phyloP scores from a whole-genome alignment of 163 green algal genomes.

The Scenedesmus sp. region DNA sequence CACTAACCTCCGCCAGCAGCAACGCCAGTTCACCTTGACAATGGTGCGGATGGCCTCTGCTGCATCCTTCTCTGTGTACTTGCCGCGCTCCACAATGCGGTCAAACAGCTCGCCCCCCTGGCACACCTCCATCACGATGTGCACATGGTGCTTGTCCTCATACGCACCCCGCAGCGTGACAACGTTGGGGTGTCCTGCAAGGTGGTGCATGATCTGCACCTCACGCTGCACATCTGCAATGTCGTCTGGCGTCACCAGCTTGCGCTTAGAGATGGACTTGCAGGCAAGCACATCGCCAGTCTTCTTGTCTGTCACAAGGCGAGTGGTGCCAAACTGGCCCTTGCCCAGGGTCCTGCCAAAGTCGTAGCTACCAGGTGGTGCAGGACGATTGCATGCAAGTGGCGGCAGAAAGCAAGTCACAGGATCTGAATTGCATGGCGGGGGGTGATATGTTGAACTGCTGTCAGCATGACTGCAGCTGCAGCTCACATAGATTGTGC shows the following conservation, averaged over 20 bases:
- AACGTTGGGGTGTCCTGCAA: conserved; percentile 94
- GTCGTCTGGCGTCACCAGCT: conserved; percentile 84
- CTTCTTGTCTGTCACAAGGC: conserved; percentile 69
- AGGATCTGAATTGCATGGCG: neutral
- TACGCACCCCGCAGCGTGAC: conserved; percentile 89
- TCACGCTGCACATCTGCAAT: conserved; percentile 87
- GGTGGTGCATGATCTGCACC: conserved; percentile 95
- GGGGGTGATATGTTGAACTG: neutral
- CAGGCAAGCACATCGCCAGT: conserved; percentile 65
- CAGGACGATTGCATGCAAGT: neutral
- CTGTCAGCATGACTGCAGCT: neutral
- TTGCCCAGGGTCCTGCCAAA: conserved; percentile 70
- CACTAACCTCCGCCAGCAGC: neutral
- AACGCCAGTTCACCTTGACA: conserved; percentile 34
- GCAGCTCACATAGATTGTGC: neutral
- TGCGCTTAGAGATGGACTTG: conserved; percentile 94
- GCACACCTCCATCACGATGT: conserved; percentile 97
- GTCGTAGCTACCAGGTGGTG: conserved; percentile 59
- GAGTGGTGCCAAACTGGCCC: conserved; percentile 83
- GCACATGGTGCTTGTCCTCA: conserved; percentile 95
- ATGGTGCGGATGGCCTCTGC: conserved; percentile 88
- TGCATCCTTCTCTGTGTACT: conserved; percentile 90
- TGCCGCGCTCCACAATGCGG: conserved; percentile 84
- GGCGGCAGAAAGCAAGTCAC: too few species aligned
- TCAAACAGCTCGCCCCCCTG: conserved; percentile 91